phyloP scores from a whole-genome alignment of 1,284 basidiomycete species.

The Pseudozyma tsukubaensis region DNA sequence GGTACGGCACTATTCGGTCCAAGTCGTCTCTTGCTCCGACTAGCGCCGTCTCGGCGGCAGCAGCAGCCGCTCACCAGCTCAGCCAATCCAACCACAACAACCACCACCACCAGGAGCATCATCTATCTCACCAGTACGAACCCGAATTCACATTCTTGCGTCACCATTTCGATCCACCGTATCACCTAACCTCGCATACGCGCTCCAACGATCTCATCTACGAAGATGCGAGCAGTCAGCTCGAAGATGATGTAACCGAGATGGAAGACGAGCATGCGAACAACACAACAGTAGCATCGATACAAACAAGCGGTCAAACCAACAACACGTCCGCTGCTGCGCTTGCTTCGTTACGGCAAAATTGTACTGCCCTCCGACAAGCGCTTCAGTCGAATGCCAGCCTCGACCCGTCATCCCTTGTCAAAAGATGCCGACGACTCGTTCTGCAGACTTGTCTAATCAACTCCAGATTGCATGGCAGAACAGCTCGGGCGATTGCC shows the following conservation, averaged over 20 bases:
- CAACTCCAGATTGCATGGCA: slow-evolving; percentile 8
- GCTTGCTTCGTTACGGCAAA: slow-evolving; percentile 16
- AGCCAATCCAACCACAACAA: slow-evolving; percentile 9
- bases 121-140: slow-evolving; percentile 8
- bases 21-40: slow-evolving; percentile 40
- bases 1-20: neutral
- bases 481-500: slow-evolving; percentile 11
- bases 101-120: slow-evolving; percentile 7
- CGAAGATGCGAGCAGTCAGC: slow-evolving; percentile 21
- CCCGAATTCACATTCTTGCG: slow-evolving; percentile 27
- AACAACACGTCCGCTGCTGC: slow-evolving; percentile 3
- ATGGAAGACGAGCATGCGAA: neutral
- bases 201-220: slow-evolving; percentile 13
- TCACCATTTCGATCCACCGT: slow-evolving; percentile 28
- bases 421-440: slow-evolving; percentile 20
- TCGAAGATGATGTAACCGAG: slow-evolving; percentile 10
- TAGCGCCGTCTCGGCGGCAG: slow-evolving; percentile 17
- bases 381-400: slow-evolving; percentile 10
- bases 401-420: slow-evolving; percentile 1
- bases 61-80: slow-evolving; percentile 21
- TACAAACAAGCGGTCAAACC: neutral
- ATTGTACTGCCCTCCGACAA: slow-evolving; percentile 7
- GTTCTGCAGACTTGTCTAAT: slow-evolving; percentile 16
- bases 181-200: slow-evolving; percentile 16
- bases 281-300: neutral